Evolutionary conservation across 805 yeast species (phyloP).

Genomic region (Millerozyma acaciae): DNA sequence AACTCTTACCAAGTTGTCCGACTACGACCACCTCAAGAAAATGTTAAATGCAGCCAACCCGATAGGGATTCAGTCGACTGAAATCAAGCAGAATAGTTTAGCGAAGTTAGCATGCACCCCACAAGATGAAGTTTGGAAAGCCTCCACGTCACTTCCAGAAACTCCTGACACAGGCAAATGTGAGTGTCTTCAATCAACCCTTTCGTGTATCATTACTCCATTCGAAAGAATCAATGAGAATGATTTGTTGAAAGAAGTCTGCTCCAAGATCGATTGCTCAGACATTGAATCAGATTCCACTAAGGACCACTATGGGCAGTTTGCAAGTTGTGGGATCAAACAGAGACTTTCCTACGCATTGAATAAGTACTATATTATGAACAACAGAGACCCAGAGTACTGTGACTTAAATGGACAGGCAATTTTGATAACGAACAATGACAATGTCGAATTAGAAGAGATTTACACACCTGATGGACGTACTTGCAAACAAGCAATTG

Average conservation of each 20-base stretch:
- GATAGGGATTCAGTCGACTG: slow-evolving; percentile 10
- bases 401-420: slow-evolving; percentile 25
- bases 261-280: slow-evolving; percentile 36
- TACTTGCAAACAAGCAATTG: slow-evolving; percentile 19
- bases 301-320: slow-evolving; percentile 39
- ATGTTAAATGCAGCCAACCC: slow-evolving; percentile 21
- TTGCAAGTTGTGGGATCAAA: slow-evolving; percentile 34
- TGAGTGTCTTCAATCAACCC: slow-evolving; percentile 40
- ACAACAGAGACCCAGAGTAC: slow-evolving; percentile 13
- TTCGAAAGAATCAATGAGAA: slow-evolving; percentile 16
- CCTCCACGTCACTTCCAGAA: slow-evolving; percentile 28
- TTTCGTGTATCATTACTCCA: slow-evolving; percentile 34
- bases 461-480: slow-evolving; percentile 22
- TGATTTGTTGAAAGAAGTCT: slow-evolving; percentile 27
- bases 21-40: slow-evolving; percentile 25
- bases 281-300: slow-evolving; percentile 31
- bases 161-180: slow-evolving; percentile 42
- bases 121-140: slow-evolving; percentile 15
- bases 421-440: slow-evolving; percentile 12
- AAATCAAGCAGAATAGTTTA: background rate
- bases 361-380: slow-evolving; percentile 29
- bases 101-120: slow-evolving; percentile 1
- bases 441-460: slow-evolving; percentile 12
- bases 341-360: slow-evolving; percentile 41
- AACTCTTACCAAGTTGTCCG: slow-evolving; percentile 21